These are phyloP conservation scores for Phytophthora quininea DNA, from an alignment of 352 stramenopile genomes.

Conservation along the genomic window DNA sequence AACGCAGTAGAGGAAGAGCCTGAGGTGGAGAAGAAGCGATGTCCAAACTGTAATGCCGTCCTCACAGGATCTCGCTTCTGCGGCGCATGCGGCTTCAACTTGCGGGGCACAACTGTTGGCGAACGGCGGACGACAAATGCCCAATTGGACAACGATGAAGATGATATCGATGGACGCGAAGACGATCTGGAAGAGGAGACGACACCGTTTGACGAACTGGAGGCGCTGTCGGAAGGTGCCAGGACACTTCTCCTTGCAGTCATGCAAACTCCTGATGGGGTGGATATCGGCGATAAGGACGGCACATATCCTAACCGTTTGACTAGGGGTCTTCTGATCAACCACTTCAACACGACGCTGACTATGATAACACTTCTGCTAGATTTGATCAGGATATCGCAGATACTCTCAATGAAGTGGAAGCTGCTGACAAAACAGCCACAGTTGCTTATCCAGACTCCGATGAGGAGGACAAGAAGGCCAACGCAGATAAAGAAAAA, in stretches of 20 bases:
- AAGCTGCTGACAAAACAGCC: slow-evolving; percentile 25
- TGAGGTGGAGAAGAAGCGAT: slow-evolving; percentile 83
- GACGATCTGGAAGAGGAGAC: slow-evolving; percentile 84
- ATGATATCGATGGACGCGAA: slow-evolving; percentile 60
- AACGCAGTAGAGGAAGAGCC: slow-evolving; percentile 73
- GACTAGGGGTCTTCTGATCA: slow-evolving; percentile 39
- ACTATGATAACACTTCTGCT: slow-evolving; percentile 29
- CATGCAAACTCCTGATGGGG: slow-evolving; percentile 86
- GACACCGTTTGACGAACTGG: slow-evolving; percentile 84
- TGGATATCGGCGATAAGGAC: slow-evolving; percentile 76
- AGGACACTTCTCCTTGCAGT: slow-evolving; percentile 85
- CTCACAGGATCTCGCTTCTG: slow-evolving; percentile 89
- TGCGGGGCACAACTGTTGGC: slow-evolving; percentile 75
- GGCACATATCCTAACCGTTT: slow-evolving; percentile 45
- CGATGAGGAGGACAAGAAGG: slow-evolving; percentile 33
- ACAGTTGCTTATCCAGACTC: slow-evolving; percentile 14
- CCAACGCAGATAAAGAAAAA: slow-evolving; percentile 22
- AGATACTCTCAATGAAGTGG: slow-evolving; percentile 28
- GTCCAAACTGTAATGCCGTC: slow-evolving; percentile 82
- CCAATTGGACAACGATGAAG: slow-evolving; percentile 23
- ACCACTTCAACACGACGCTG: slow-evolving; percentile 21
- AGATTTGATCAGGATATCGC: slow-evolving; percentile 50
- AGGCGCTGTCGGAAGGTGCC: slow-evolving; percentile 85
- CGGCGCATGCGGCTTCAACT: slow-evolving; percentile 86
- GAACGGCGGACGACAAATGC: slow-evolving; percentile 45